Conservation (phyloP, 139 green algal species). For the Picochlorum costavermella region DNA sequence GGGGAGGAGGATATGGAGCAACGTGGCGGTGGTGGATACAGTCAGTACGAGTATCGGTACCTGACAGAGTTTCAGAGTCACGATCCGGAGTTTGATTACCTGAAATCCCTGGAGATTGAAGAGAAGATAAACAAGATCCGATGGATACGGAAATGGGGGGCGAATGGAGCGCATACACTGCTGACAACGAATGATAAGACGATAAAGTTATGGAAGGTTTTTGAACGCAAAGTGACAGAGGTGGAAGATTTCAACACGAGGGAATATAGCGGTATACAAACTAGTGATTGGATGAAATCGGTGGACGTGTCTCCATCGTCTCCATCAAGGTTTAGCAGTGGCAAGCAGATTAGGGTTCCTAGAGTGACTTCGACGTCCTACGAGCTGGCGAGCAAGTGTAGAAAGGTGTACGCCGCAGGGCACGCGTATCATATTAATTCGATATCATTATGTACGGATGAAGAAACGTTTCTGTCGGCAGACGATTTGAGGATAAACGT, state of each 20-base stretch:
- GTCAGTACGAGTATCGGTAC: slow-evolving; percentile 82
- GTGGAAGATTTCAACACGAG: slow-evolving; percentile 77
- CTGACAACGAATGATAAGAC: slow-evolving; percentile 97
- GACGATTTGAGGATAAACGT: slow-evolving; percentile 93
- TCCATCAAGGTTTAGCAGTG: background rate
- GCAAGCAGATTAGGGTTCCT: slow-evolving; percentile 29
- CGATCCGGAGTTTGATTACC: slow-evolving; percentile 98
- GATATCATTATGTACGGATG: slow-evolving; percentile 77
- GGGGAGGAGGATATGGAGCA: slow-evolving; percentile 10
- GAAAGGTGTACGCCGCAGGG: slow-evolving; percentile 78
- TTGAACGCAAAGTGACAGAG: slow-evolving; percentile 72
- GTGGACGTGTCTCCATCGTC: background rate
- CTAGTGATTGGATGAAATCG: background rate
- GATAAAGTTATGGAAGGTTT: slow-evolving; percentile 98
- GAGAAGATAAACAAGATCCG: slow-evolving; percentile 99
- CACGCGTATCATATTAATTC: slow-evolving; percentile 99
- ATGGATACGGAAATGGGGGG: slow-evolving; percentile 55
- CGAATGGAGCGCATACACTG: background rate
- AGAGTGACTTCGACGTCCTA: slow-evolving; percentile 25
- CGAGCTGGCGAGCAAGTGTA: slow-evolving; percentile 49
- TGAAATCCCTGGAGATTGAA: slow-evolving; percentile 98
- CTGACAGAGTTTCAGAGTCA: slow-evolving; percentile 98
- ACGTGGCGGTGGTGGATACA: slow-evolving; percentile 16
- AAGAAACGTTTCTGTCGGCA: slow-evolving; percentile 91
- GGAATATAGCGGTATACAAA: too few relatives aligned